Evolutionary conservation across 176 grass and related monocot genomes (phyloP), one percentile per base, ranked within the genome.

Genomic region (Hsuehochloa calcarea): DNA sequence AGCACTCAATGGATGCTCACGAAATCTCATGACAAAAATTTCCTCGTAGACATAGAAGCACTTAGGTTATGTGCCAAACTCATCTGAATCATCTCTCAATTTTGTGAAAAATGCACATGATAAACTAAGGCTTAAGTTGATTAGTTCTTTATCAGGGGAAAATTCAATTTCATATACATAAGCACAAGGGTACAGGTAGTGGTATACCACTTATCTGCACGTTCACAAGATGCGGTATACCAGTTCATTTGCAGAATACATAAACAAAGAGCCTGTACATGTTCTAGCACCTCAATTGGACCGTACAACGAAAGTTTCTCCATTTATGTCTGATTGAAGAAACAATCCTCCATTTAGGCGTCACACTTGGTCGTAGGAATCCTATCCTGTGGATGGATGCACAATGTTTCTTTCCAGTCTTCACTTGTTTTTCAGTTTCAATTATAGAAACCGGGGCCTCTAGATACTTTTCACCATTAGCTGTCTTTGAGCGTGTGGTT

Each of bases 281-380:
- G 23, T 67, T 87, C 39, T 67, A 50, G 39, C 41, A 10, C 54
- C 61, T 69, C 75, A 74, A 69, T 46, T 80, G 16, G 69, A 10
- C n/a, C 9, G 16, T 72, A 52, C 49, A 29, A 29, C 10, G 22
- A 41, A 39, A 1, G 3, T 63, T 51, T 35, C 31, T 8, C 16
- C n/a, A 22, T 20, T 74, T 47, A 26, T 68, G 22, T 75, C 23
- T 65, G 17, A 68, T 41, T 23, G 43, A 34, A 59, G 25, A 44
- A 26, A 4, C 10, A 49, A 15, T 22, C 15, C 1, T 77, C 29
- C 29, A 45, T 38, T 47, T 26, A 50, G 39, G 49, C 4, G 13
- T 50, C 40, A 68, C 25, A 66, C 19, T 13, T 55, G 55, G 54
- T 86, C 72, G 19, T 84, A 84, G 31, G 72, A 55, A 58, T 86